Evolutionary conservation across 257 asterid genomes (phyloP), one percentile per base, ranked within the genome.

Genomic region (Solanum tarijense): DNA sequence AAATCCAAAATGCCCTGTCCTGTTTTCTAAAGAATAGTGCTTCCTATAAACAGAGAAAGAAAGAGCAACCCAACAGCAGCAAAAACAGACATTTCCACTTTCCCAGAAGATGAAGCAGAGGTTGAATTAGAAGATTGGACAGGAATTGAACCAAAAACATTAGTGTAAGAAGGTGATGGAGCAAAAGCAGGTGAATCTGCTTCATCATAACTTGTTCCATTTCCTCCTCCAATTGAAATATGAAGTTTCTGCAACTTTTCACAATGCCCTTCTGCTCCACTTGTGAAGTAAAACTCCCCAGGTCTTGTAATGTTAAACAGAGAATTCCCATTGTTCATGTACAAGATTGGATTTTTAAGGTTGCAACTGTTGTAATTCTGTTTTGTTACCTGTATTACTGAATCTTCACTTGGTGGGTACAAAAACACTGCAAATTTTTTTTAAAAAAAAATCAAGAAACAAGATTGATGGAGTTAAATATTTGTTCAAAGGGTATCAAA

Each of bases 321-420:
- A 7, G 98, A 95, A 88, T 97, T 96, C 9, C 99, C 99, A 87
- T 97, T 89, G 75, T 94, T 89, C 97, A 95, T 90, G 84, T 46
- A 55, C 93, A 95, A 83, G 88, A 95, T 94, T 52, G 99, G 98
- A 92, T 95, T 94, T 89, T 93, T 94, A 21, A 92, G 85, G 93
- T 93, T 90, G 93, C 99, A 97, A 91, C 87, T 88, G 20, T 88
- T 86, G 94, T 88, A 97, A 20, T 96, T 87, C 29, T 90, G 92
- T 32, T 89, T 85, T 10, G 94, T 93, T 31, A 97, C 98, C 71
- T 94, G 98, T 90, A 96, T 91, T 79, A 96, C 93, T 11, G 99
- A 96, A 87, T 97, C 99, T 89, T 95, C 93, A 88, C 99, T 97
- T 10, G 99, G 99, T 9, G 99, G 99, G 92, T 94, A 96, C 92